Percentiles rank a stretch among this genome's conserved stretches.
Evolutionary conservation across 73 alveolate genomes (phyloP).

Genomic region (Paramecium bursaria): DNA sequence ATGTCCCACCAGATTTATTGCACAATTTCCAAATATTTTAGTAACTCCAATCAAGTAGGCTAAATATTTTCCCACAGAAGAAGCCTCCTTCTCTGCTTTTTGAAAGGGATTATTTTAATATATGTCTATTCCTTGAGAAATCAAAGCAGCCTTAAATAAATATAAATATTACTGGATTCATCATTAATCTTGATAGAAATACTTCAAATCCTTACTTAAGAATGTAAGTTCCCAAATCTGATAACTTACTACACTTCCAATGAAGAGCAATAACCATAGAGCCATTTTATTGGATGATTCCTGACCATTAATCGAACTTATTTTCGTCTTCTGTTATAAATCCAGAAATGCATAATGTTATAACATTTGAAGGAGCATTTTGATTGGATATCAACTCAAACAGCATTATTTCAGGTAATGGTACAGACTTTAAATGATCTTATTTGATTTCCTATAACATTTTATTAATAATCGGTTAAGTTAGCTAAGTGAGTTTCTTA

Average conservation of each 20-base stretch:
- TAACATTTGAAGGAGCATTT: not conserved
- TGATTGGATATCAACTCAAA: not conserved
- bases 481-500: no score
- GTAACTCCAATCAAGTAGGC: slow-evolving; percentile 23
- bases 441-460: not conserved
- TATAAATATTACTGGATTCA: no score
- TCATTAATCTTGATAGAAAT: not conserved
- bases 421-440: not conserved
- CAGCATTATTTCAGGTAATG: not conserved
- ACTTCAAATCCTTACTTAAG: not conserved
- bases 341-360: slow-evolving; percentile 40
- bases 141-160: not conserved
- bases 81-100: slow-evolving; percentile 15
- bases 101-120: slow-evolving; percentile 25
- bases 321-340: slow-evolving; percentile 17
- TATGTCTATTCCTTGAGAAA: not conserved
- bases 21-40: slow-evolving; percentile 43
- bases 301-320: slow-evolving; percentile 21
- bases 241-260: slow-evolving; percentile 39
- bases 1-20: slow-evolving; percentile 21
- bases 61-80: slow-evolving; percentile 25
- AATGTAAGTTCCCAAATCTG: not conserved
- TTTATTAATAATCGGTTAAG: no score
- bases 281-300: not conserved
- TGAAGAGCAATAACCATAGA: slow-evolving; percentile 24